Evolutionary conservation across 805 yeast genomes (phyloP).

Genomic region (Monosporozyma solicola): DNA sequence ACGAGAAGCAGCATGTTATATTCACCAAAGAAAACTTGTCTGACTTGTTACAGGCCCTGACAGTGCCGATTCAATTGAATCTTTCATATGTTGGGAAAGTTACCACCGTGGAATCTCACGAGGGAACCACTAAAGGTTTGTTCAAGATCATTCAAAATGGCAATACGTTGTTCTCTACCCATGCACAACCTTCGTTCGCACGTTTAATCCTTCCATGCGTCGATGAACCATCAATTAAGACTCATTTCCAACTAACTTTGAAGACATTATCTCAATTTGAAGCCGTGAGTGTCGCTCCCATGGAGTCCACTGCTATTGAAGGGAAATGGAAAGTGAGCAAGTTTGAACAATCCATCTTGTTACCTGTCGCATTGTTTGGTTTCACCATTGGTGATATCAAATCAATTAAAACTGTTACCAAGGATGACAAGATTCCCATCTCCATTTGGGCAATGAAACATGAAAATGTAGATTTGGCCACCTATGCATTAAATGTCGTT

Average conservation of each 20-base stretch:
- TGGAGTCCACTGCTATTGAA: constrained; percentile 27
- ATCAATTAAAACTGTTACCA: constrained; percentile 33
- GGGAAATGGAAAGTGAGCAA: constrained; percentile 14
- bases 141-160: constrained; percentile 49
- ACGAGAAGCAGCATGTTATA: constrained; percentile 6
- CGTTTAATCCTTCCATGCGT: constrained; percentile 57
- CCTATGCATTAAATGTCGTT: constrained; percentile 43
- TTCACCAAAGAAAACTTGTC: constrained; percentile 4
- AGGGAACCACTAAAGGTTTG: constrained; percentile 53
- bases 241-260: constrained; percentile 41
- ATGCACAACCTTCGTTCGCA: constrained; percentile 61
- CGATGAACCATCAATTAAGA: constrained; percentile 54
- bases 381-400: constrained; percentile 65
- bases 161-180: constrained; percentile 55
- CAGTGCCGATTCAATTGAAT: constrained; percentile 5
- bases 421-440: constrained; percentile 34
- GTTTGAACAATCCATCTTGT: constrained; percentile 45
- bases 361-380: constrained; percentile 57
- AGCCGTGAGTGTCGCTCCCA: background rate
- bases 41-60: background rate
- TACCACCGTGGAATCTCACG: constrained; percentile 40
- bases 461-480: constrained; percentile 37
- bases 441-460: constrained; percentile 37
- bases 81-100: constrained; percentile 42
- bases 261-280: constrained; percentile 28